Conservation (phyloP, 2,329 filamentous ascomycete species). For the Zopfia rhizophila region DNA sequence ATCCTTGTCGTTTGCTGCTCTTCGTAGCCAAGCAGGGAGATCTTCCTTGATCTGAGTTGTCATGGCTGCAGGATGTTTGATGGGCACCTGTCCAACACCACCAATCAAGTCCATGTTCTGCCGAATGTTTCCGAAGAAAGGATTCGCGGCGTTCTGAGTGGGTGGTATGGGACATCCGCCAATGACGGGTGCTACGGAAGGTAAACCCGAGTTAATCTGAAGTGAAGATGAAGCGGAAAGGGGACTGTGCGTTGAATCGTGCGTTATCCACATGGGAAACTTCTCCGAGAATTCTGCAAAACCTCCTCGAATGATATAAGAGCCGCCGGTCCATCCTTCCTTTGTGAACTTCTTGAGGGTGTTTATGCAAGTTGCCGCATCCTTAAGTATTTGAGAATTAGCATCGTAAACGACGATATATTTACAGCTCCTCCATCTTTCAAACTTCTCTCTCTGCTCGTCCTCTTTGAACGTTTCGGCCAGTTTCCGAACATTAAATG, state of each 20-base stretch:
- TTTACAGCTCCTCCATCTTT: slow-evolving; percentile 77
- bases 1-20: slow-evolving; percentile 73
- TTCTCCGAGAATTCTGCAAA: slow-evolving; percentile 77
- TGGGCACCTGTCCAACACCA: slow-evolving; percentile 82
- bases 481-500: slow-evolving; percentile 88
- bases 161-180: slow-evolving; percentile 87
- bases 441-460: slow-evolving; percentile 76
- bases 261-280: slow-evolving; percentile 69
- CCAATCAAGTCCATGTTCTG: slow-evolving; percentile 96
- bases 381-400: slow-evolving; percentile 78
- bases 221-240: slow-evolving; percentile 35
- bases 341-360: slow-evolving; percentile 92
- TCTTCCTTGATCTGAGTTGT: slow-evolving; percentile 58
- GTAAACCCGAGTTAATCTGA: slow-evolving; percentile 40
- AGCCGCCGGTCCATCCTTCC: slow-evolving; percentile 80
- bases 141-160: slow-evolving; percentile 75
- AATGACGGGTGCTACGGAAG: slow-evolving; percentile 78
- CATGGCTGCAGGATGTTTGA: slow-evolving; percentile 68
- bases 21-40: slow-evolving; percentile 81
- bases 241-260: slow-evolving; percentile 56
- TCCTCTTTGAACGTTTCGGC: slow-evolving; percentile 84
- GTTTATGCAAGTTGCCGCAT: slow-evolving; percentile 82
- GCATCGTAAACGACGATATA: slow-evolving; percentile 90
- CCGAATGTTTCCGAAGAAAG: slow-evolving; percentile 95
- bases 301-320: slow-evolving; percentile 82